Conservation (phyloP, 192 early-diverging fungal species). For the Helicostylum pulchrum region DNA sequence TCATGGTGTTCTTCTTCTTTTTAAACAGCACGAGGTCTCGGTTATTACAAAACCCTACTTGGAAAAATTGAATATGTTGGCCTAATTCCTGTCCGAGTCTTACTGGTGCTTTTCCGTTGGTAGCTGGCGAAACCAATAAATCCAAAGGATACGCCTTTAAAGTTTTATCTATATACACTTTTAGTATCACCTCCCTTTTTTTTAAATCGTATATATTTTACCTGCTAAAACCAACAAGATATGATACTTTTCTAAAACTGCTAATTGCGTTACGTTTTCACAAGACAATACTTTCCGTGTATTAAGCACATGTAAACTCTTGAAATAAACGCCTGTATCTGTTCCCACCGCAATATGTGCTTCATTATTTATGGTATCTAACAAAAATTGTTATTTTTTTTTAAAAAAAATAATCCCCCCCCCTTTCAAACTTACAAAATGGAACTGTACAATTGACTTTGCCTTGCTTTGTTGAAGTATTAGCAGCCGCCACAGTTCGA, state of each 20-base stretch:
- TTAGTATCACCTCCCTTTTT: conserved; percentile 22
- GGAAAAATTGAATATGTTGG: conserved; percentile 27
- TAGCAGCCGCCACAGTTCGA: conserved; percentile 22
- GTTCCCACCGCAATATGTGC: conserved; percentile 76
- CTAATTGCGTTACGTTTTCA: conserved; percentile 80
- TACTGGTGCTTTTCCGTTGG: conserved; percentile 38
- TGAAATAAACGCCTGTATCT: conserved; percentile 74
- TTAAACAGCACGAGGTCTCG: conserved; percentile 24
- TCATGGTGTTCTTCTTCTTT: conserved; percentile 25
- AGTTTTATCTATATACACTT: conserved; percentile 55
- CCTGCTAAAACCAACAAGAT: conserved; percentile 83
- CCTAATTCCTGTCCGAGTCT: conserved; percentile 27
- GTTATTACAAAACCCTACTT: conserved; percentile 24
- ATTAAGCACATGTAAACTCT: conserved; percentile 26
- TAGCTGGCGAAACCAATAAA: conserved; percentile 57
- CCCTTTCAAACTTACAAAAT: conserved; percentile 51
- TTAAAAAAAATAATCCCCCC: too few relatives aligned
- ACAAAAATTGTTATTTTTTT: not conserved
- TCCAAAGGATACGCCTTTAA: conserved; percentile 75
- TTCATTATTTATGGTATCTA: conserved; percentile 36
- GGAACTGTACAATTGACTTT: conserved; percentile 56
- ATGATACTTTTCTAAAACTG: conserved; percentile 74
- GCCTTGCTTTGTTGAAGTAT: not conserved
- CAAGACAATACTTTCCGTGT: conserved; percentile 55
- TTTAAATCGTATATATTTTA: too few relatives aligned